Evolutionary conservation across 345 rosid species (phyloP), one percentile per base, ranked within the genome.

Genomic region (Psidium friedrichsthalianum): DNA sequence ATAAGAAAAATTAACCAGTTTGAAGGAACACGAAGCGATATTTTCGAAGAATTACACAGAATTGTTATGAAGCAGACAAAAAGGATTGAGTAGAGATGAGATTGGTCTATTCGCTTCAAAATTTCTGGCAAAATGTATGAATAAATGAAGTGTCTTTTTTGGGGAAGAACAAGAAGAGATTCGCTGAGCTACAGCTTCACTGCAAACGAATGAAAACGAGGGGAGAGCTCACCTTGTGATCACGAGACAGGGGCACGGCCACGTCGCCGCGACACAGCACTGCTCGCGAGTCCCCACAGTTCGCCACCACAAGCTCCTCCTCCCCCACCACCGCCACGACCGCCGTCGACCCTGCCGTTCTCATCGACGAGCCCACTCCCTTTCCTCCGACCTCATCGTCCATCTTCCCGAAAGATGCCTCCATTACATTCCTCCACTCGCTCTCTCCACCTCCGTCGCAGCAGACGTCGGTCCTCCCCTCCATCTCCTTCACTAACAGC

Each of bases 211-310:
- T 24, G 29, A 18, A 83, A 42, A 32, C 54, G 49, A 83, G 74
- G 56, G 11, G 29, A 51, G 42, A 36, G 80, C 80, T 86, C 55
- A 87, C 92, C 91, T 89, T 87, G 51, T 89, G 91, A 86, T 90
- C 91, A 5, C 40, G 44, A 4, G 92, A 87, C 85, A 88, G 55
- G 20, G 92, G 89, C 51, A 89, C 18, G 14, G 88, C 88, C 24
- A 81, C 84, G 20, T 89, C 90, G 5, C 83, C 86, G 1, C 90
- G 89, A 32, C 84, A 88, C 27, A 92, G 13, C 20, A 90, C 91
- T 14, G 87, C 91, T 64, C 90, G 88, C 2, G 89, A 91, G 59
- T 91, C 89, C 25, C 94, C 94, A 15, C 93, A 86, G 83, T 90
- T 90, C 9, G 91, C 92, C 85, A 87, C 91, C 84, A 90, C 90